Base-by-base conservation (phyloP, 768 basidiomycete species). In the Tricholoma hemisulphureum region DNA sequence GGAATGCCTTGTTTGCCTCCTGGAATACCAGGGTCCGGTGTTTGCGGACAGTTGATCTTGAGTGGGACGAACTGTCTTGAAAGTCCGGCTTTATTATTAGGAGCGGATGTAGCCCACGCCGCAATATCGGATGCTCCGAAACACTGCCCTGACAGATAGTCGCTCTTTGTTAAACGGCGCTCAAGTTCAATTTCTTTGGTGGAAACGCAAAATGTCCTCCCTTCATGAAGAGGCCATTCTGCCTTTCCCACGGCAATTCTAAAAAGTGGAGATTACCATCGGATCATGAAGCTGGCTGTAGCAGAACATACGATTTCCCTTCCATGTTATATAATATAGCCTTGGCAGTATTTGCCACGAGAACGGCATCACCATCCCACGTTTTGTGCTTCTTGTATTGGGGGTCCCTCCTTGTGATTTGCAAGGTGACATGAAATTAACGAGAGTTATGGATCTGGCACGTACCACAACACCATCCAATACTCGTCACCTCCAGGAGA, bases 331-430 rank as follows among this genome's bases (percentile, higher is more conserved):
- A 83, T 24, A 91, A 70, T 3, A 73, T 80, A 49, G 80, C 81
- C 64, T 74, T 81, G 7, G 63, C 68, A 7, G 69, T 72, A 57
- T 65, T 78, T 16, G 84, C 74, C 9, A 83, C 82, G 4, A 91
- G 76, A n/a, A 88, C 78, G 34, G 80, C 87, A 64, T 88, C 91
- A 34, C 89, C 92, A 53, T 95, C 92, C 93, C 93, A 95, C 0
- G 89, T 93, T 69, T 93, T 93, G 65, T 94, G 87, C 71, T 95
- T 95, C 74, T 84, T 90, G 35, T 78, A 75, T 69, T 92, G 89
- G 43, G 80, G 86, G 45, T 75, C 80, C 58, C 89, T 75, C 89
- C 88, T 89, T 32, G 6, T 16, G 5, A 2, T 14, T 14, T 16
- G 55, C 14, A 29, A 14, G 18, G 24, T n/a, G 26, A 35, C 18